These are phyloP conservation scores for Meredithiella fracta DNA, from an alignment of 2,329 filamentous ascomycete species.

Conservation along the genomic window DNA sequence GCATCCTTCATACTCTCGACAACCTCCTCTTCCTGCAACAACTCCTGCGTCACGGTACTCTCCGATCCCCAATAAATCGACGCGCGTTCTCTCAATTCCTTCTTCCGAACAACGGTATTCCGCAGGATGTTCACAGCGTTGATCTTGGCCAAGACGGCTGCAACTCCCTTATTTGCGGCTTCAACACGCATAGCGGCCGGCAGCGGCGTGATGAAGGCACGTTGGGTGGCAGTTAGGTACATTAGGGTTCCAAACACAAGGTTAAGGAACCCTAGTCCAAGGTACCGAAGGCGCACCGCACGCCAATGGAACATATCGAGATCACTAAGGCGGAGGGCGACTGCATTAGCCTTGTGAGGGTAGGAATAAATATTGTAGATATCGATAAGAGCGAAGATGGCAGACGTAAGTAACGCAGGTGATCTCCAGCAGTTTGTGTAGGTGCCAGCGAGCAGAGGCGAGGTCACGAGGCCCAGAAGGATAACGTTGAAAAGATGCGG, in stretches of 20 bases:
- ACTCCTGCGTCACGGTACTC: constrained; percentile 51
- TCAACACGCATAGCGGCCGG: constrained; percentile 51
- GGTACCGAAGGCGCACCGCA: constrained; percentile 42
- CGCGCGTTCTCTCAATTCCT: constrained; percentile 46
- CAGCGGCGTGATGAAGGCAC: constrained; percentile 51
- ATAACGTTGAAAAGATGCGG: constrained; percentile 71
- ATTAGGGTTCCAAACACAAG: constrained; percentile 45
- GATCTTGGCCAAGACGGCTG: constrained; percentile 46
- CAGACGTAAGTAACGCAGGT: constrained; percentile 46
- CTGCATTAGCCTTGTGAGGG: constrained; percentile 46
- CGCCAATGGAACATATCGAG: constrained; percentile 59
- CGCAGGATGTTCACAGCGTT: constrained; percentile 58
- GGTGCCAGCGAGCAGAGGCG: constrained; percentile 44
- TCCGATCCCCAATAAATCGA: constrained; percentile 71
- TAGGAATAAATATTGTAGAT: constrained; percentile 49
- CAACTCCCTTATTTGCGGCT: constrained; percentile 36
- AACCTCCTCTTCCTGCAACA: constrained; percentile 66
- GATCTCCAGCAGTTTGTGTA: constrained; percentile 53
- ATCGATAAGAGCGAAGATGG: constrained; percentile 45
- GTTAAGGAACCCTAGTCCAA: constrained; percentile 51
- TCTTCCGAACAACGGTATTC: constrained; percentile 65
- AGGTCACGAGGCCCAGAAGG: constrained; percentile 57
- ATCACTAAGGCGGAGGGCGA: constrained; percentile 43
- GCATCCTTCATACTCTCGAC: constrained; percentile 54
- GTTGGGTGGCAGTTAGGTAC: constrained; percentile 64